Base-by-base conservation (phyloP, 495 filamentous ascomycete genomes). In the Cercophora newfieldiana region DNA sequence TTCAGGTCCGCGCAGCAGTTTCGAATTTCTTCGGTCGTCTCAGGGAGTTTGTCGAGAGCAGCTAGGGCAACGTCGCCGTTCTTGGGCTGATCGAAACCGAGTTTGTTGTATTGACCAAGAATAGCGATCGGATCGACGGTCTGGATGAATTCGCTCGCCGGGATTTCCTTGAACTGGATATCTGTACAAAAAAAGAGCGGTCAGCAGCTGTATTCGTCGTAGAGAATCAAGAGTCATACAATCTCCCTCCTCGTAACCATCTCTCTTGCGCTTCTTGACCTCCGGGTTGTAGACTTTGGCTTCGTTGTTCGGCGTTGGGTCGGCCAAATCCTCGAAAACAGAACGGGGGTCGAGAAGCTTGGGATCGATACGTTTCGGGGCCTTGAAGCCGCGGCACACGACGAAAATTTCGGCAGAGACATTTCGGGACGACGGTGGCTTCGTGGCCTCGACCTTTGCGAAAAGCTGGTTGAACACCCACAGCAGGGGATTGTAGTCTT, bases 381-480 rank as follows among this genome's bases (percentile, higher is more conserved):
- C 95, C 80, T 82, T 82, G 83, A 87, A 98, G 3, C 94, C 94
- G 61, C 88, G 88, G 76, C 95, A 98, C 22, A 98, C 94, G 68
- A 97, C 95, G 82, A 97, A 98, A 58, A 97, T 98, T 83, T 98
- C 94, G 63, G 94, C 94, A 25, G 93, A 97, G 26, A 98, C 95
- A 67, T 94, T 97, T 79, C 95, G 84, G 1, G 92, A 96, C 3
- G 94, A 97, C 4, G 95, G 95, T 14, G 95, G 95, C 78, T 99
- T 99, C 8, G 95, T 99, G 5, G 95, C 93, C 71, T 98, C 93
- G 58, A 99, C 95, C 53, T 94, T 94, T 28, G 82, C 84, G 81
- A 99, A 99, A 2, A 98, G 83, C 76, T 98, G 96, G 71, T 96
- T 96, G 83, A 97, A 96, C 49, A 98, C 94, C 95, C 95, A 99